Evolutionary conservation across 2,329 filamentous ascomycete species (phyloP).

Genomic region (Fusarium sp.): DNA sequence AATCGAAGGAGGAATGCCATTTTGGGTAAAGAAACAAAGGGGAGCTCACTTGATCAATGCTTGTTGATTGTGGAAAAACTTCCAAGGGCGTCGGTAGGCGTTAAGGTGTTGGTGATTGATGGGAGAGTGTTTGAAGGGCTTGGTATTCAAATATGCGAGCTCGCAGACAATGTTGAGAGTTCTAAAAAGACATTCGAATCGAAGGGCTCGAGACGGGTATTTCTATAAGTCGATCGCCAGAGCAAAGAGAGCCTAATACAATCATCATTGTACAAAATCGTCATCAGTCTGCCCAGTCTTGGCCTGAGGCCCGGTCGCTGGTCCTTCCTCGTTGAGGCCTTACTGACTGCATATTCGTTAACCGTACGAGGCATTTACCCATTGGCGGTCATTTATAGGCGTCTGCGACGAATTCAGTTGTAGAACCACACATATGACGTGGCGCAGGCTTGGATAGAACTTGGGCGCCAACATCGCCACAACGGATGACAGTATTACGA

Average conservation of each 20-base stretch:
- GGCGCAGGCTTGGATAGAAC: not conserved
- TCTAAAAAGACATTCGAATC: not conserved
- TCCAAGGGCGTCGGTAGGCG: not conserved
- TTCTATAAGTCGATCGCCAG: not conserved
- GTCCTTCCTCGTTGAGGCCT: not conserved
- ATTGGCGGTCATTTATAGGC: not conserved
- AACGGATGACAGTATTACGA: not conserved
- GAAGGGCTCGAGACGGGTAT: not conserved
- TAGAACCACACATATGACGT: not conserved
- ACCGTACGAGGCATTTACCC: not conserved
- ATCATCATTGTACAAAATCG: not conserved
- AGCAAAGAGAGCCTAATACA: not conserved
- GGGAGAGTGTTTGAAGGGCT: not conserved
- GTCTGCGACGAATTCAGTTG: not conserved
- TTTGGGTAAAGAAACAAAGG: not conserved
- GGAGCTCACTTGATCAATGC: not conserved
- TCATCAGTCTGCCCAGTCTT: not conserved
- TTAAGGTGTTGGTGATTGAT: not conserved
- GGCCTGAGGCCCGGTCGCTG: not conserved
- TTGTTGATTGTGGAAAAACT: not conserved
- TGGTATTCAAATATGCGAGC: not conserved
- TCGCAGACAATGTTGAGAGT: not conserved
- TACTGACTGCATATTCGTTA: not conserved
- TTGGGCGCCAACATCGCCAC: not conserved
- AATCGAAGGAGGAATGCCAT: not conserved